phyloP scores from a whole-genome alignment of 345 rosid species.

The Brassica cretica region DNA sequence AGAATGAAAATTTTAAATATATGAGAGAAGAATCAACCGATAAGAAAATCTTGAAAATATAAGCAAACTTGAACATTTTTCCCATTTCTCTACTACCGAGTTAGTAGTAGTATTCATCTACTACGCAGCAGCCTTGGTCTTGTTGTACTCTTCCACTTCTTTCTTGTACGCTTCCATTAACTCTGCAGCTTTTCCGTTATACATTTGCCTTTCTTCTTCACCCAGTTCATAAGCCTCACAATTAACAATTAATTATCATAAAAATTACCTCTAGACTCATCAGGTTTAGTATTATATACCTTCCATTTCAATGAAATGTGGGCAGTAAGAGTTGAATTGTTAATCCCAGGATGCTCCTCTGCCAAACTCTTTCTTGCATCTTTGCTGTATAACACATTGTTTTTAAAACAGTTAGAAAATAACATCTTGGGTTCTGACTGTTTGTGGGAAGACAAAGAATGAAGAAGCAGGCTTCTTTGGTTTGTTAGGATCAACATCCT shows the following conservation, averaged over 20 bases:
- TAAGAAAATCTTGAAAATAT: background rate
- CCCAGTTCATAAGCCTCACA: slow-evolving; percentile 54
- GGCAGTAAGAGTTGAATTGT: slow-evolving; percentile 66
- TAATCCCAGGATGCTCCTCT: slow-evolving; percentile 62
- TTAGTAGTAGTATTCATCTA: slow-evolving; percentile 5
- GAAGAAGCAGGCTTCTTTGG: slow-evolving; percentile 95
- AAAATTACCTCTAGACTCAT: background rate
- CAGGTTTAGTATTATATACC: slow-evolving; percentile 36
- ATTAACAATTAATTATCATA: background rate
- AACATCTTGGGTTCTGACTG: background rate
- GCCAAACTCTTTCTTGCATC: slow-evolving; percentile 62
- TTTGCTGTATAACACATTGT: slow-evolving; percentile 47
- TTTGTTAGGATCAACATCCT: slow-evolving; percentile 72
- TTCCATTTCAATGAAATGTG: slow-evolving; percentile 85
- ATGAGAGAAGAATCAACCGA: background rate
- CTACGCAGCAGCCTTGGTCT: slow-evolving; percentile 19
- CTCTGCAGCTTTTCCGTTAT: slow-evolving; percentile 72
- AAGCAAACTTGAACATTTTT: slow-evolving; percentile 33
- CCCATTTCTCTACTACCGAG: slow-evolving; percentile 7
- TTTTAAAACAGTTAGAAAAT: background rate
- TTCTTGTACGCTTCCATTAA: slow-evolving; percentile 80
- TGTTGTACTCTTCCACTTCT: slow-evolving; percentile 70
- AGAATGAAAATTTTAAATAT: background rate
- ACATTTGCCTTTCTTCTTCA: slow-evolving; percentile 70
- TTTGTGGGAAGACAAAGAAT: slow-evolving; percentile 56